Evolutionary conservation across 169 alveolate genomes (phyloP), one percentile per base, ranked within the genome.

Genomic region (Cryptosporidium ubiquitum): DNA sequence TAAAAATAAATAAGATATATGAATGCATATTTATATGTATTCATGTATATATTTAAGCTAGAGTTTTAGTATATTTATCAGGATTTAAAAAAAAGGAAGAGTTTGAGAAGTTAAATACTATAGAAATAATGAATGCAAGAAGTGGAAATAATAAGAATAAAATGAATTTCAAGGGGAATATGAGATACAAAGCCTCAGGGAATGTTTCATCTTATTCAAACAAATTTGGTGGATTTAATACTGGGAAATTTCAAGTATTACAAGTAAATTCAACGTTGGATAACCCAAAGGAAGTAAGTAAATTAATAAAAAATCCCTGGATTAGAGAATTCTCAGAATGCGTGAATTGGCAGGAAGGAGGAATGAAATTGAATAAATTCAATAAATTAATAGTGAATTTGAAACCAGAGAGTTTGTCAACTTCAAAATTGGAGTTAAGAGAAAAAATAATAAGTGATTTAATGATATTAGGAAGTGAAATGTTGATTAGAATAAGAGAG

Each of bases 331-430:
- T 52, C 5, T 31, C 55, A 26, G 66, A 55, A 14, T 35, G 55
- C 9, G 44, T 14, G 47, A 73, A 73, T 58, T 73, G 85, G 85
- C 51, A 51, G 31, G 70, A 55, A 23, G 85, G 85, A 12, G 51
- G 70, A 3, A 23, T 20, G 18, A 73, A 73, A 26, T n/a, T 73
- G 57, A 73, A 10, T 14, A 73, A 73, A 26, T 73, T 31, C 37
- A 37, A 29, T n/a, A 73, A 20, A 37, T n/a, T 73, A 9, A 58
- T 18, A 6, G 35, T 73, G 9, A 16, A 18, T 18, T 6, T 58
- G 7, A 58, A 69, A 31, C 16, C 42, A 4, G 52, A 33, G n/a
- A 0, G 20, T 6, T 33, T 5, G n/a, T 31, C 52, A 20, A n/a
- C 29, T 9, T 55, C 51, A n/a, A 23, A 23, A 52, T 2, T 73